These are phyloP conservation scores for Alternaria dauci DNA, from an alignment of 2,329 filamentous ascomycete species.

Conservation along the genomic window DNA sequence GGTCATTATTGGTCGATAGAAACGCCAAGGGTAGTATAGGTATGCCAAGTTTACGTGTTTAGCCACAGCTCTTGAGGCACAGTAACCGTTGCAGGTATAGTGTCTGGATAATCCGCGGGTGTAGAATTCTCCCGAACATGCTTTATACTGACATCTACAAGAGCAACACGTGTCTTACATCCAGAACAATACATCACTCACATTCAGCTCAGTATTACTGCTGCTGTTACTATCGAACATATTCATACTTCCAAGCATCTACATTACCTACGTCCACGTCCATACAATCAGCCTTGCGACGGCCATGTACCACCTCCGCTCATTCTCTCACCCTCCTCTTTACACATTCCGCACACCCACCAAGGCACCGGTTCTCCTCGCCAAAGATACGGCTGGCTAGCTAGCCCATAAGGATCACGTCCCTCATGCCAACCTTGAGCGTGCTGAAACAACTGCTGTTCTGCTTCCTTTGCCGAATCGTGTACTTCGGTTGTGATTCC, in stretches of 20 bases:
- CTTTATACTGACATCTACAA: background rate
- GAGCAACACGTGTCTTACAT: background rate
- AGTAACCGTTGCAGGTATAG: background rate
- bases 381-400: background rate
- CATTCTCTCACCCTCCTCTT: background rate
- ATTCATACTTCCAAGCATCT: background rate
- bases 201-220: background rate
- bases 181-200: background rate
- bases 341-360: background rate
- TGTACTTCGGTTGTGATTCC: background rate
- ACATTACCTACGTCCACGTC: background rate
- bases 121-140: background rate
- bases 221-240: background rate
- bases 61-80: background rate
- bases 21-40: background rate
- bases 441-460: background rate
- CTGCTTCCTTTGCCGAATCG: background rate
- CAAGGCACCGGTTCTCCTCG: background rate
- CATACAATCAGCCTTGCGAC: background rate
- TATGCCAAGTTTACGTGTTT: background rate
- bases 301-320: background rate
- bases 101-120: background rate
- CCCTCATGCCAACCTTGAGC: background rate
- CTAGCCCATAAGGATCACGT: conserved; percentile 1
- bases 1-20: background rate